Base-by-base conservation (phyloP, 148 eudicot genomes). In the Rhododendron mucronatum region DNA sequence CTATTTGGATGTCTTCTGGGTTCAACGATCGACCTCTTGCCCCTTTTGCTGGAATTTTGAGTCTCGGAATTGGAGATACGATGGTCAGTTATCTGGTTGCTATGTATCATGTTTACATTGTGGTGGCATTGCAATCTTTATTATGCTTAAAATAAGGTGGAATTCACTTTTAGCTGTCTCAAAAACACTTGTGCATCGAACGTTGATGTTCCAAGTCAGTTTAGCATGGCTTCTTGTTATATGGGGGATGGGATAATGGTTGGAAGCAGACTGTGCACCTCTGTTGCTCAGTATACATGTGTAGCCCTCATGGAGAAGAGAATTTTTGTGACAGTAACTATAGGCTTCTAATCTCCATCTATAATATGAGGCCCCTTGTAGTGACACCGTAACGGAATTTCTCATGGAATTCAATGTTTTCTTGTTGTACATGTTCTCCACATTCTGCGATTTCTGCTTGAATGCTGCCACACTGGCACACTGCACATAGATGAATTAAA, bases 61-160 rank as follows among this genome's bases (percentile, higher is more conserved):
- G 99, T 89, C 99, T 97, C 78, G 99, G 99, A 79, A 97, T 95
- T 85, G 99, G 99, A 86, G 99, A 97, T 93, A 95, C 99, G 57
- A 95, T 97, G 99, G 99, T 97, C 89, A 92, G 93, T 83, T 81
- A 15, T 73, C 73, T 48, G 45, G 14, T 75, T 87, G 28, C 26
- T 18, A 51, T 2, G 11, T 78, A 77, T 28, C 35, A 35, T 74
- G 55, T 50, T 18, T 65, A 33, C 23, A 48, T 5, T 80, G 30
- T 48, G 35, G 59, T 28, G 57, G 41, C 20, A 59, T 82, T 55
- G 47, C 45, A 18, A 10, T 20, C 35, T 35, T 47, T 47, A 69
- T 23, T 20, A 35, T 16, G 28, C 4, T 55, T 21, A 57, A 65
- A 18, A 35, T 81, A 11, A 41, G 57, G 23, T n/a, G 13, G 23